Evolutionary conservation across 2,329 filamentous ascomycete species (phyloP).

Genomic region (Cryoendolithus antarcticus): DNA sequence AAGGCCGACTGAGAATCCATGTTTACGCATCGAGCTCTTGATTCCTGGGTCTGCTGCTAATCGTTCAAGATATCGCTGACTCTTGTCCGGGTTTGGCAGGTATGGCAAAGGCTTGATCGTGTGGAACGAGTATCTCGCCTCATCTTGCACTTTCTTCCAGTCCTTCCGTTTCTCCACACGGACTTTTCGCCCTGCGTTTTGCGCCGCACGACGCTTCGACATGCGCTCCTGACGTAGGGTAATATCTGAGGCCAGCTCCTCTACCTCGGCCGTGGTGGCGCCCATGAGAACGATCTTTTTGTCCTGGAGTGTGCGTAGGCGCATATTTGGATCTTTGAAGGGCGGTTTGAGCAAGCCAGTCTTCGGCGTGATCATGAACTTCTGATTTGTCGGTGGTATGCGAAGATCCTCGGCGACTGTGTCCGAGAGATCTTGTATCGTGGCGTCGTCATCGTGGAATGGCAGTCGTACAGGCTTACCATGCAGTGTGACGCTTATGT

Average conservation of each 20-base stretch:
- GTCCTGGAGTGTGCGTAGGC: slow-evolving; percentile 36
- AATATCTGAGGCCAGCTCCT: slow-evolving; percentile 40
- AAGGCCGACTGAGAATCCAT: slow-evolving; percentile 72
- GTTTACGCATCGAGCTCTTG: slow-evolving; percentile 66
- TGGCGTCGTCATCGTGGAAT: slow-evolving; percentile 37
- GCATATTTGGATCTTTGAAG: slow-evolving; percentile 45
- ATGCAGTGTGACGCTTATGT: slow-evolving; percentile 43
- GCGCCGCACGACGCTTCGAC: slow-evolving; percentile 24
- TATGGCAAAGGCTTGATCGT: slow-evolving; percentile 62
- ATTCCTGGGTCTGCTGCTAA: slow-evolving; percentile 78
- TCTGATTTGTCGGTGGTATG: slow-evolving; percentile 53
- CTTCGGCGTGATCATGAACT: slow-evolving; percentile 53
- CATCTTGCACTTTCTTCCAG: slow-evolving; percentile 40
- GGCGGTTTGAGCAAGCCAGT: slow-evolving; percentile 52
- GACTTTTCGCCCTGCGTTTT: slow-evolving; percentile 27
- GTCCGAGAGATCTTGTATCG: slow-evolving; percentile 46
- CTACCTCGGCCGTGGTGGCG: slow-evolving; percentile 46
- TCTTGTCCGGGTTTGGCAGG: slow-evolving; percentile 63
- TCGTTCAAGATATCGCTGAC: slow-evolving; percentile 58
- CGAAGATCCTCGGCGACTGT: slow-evolving; percentile 44
- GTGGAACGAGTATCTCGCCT: slow-evolving; percentile 67
- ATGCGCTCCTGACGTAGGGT: slow-evolving; percentile 38
- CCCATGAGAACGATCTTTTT: slow-evolving; percentile 57
- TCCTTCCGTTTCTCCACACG: slow-evolving; percentile 26
- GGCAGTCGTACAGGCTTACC: slow-evolving; percentile 37